Conservation (phyloP, 306 rosid species). For the Gastrolobium villosum region DNA sequence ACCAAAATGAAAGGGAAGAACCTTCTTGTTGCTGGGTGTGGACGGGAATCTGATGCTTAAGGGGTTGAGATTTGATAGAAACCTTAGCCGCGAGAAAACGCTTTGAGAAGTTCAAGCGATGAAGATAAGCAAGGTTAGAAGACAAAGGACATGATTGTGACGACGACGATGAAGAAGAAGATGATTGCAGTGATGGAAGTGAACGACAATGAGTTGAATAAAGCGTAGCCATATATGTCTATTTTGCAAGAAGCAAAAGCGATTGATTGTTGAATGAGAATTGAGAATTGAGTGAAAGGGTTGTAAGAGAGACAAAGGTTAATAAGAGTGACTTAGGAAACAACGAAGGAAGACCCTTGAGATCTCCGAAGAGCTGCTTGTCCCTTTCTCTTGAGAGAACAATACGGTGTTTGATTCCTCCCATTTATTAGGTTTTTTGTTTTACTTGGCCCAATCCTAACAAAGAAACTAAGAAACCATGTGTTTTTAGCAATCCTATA, state of each 20-base stretch:
- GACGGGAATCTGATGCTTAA: constrained; percentile 49
- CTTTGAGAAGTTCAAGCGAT: constrained; percentile 49
- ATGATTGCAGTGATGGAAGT: constrained; percentile 38
- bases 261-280: no score
- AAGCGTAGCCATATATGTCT: constrained; percentile 62
- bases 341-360: constrained; percentile 74
- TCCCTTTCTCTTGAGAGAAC: constrained; percentile 43
- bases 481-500: no score
- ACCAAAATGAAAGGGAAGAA: constrained; percentile 32
- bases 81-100: constrained; percentile 54
- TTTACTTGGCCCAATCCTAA: background rate
- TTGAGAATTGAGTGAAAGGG: background rate
- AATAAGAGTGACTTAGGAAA: constrained; percentile 52
- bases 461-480: no score
- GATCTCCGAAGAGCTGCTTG: constrained; percentile 84
- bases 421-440: background rate
- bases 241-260: background rate
- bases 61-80: constrained; percentile 60
- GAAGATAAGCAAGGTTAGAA: constrained; percentile 40
- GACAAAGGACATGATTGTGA: constrained; percentile 33
- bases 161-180: constrained; percentile 17
- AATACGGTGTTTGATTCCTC: constrained; percentile 41
- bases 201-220: constrained; percentile 64
- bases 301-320: background rate
- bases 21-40: constrained; percentile 65